These are phyloP conservation scores for Aspergillus pseudotamarii DNA, from an alignment of 2,329 filamentous ascomycete genomes.

Conservation along the genomic window DNA sequence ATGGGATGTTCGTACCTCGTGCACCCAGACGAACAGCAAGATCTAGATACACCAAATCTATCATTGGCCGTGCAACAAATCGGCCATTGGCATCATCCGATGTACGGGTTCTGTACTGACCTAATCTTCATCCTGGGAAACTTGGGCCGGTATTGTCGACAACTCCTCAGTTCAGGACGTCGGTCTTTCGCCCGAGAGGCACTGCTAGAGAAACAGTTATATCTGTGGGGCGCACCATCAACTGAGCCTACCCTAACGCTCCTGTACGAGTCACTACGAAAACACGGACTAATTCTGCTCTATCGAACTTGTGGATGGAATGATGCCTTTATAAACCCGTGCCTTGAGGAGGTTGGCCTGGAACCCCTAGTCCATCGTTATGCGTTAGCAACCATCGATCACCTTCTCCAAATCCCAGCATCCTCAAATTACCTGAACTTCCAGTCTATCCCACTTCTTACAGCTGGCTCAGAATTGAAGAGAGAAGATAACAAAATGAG, in stretches of 20 bases:
- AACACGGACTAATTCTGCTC: conserved; percentile 16
- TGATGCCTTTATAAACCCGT: background rate
- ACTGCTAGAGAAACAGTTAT: conserved; percentile 6
- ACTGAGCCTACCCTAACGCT: conserved; percentile 5
- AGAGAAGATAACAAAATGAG: background rate
- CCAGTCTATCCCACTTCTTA: conserved; percentile 15
- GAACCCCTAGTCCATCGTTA: conserved; percentile 15
- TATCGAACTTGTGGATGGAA: conserved; percentile 12
- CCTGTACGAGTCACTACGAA: conserved; percentile 14
- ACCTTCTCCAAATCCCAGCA: conserved; percentile 11
- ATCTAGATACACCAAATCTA: background rate
- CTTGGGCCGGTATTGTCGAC: conserved; percentile 17
- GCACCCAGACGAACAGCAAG: conserved; percentile 8
- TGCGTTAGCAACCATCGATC: conserved; percentile 11
- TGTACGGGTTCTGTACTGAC: conserved; percentile 11
- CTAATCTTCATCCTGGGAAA: conserved; percentile 13
- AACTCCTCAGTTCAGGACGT: background rate
- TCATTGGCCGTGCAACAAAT: conserved; percentile 12
- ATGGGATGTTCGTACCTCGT: conserved; percentile 13
- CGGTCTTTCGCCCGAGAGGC: conserved; percentile 8
- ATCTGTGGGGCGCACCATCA: background rate
- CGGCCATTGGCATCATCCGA: conserved; percentile 14
- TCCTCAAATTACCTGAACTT: conserved; percentile 14
- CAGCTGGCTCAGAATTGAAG: conserved; percentile 14
- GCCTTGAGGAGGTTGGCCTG: background rate